Conservation (phyloP, 805 yeast genomes). For the Metschnikowia borealis region DNA sequence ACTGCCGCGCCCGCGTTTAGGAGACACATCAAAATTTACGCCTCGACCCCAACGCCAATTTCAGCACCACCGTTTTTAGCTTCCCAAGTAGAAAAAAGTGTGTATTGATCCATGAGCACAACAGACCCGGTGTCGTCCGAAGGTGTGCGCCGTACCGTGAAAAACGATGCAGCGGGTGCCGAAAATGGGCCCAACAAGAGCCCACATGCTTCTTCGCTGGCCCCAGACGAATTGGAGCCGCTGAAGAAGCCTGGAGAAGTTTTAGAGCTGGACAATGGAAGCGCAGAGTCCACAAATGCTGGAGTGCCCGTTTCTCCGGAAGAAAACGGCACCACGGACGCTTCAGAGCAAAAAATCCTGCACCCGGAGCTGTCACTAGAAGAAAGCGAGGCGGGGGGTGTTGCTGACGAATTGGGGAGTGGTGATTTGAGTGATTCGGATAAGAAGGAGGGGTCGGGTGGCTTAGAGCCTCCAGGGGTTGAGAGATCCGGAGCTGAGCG, state of each 20-base stretch:
- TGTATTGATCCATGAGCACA: slow-evolving; percentile 1
- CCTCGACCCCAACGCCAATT: not conserved
- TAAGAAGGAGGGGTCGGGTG: too few species aligned
- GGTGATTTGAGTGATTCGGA: too few species aligned
- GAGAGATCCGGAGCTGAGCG: too few species aligned
- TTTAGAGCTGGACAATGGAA: too few species aligned
- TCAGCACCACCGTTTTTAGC: not conserved
- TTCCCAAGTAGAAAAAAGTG: not conserved
- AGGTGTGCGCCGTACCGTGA: not conserved
- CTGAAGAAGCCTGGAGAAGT: not conserved
- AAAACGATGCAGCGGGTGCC: too few species aligned
- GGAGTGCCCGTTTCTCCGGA: not conserved
- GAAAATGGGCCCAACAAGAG: not conserved
- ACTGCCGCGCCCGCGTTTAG: not conserved
- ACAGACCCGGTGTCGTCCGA: not conserved
- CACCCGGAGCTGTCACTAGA: not conserved
- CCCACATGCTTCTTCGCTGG: too few species aligned
- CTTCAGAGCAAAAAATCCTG: not conserved
- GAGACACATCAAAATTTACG: not conserved
- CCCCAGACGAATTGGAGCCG: not conserved
- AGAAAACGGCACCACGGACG: not conserved
- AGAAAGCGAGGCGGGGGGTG: not conserved
- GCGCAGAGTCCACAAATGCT: not conserved
- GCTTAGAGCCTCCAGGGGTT: too few species aligned
- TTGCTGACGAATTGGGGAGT: not conserved